A percentile compares a stretch with the other conserved stretches of the same genome.
phyloP scores from a whole-genome alignment of 2,329 filamentous ascomycete species.

The Leptographium flavum region DNA sequence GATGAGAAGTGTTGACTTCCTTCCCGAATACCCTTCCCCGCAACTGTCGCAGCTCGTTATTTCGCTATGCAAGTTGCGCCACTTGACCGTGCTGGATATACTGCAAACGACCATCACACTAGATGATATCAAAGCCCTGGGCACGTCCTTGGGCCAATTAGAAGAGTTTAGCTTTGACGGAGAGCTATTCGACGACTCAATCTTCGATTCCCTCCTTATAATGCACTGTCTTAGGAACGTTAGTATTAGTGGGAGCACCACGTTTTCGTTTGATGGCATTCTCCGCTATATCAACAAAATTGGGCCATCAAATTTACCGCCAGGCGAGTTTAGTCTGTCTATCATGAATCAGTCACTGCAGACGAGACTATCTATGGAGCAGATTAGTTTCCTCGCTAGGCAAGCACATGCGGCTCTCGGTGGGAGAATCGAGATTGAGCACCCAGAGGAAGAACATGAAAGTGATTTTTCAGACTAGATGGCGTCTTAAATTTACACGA shows the following conservation, averaged over 20 bases:
- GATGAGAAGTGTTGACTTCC: conserved; percentile 11
- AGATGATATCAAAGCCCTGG: conserved; percentile 33
- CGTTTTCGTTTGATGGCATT: conserved; percentile 38
- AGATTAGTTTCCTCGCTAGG: conserved; percentile 14
- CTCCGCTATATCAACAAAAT: conserved; percentile 24
- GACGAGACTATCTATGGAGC: conserved; percentile 13
- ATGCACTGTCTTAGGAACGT: conserved; percentile 35
- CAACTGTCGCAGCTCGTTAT: conserved; percentile 19
- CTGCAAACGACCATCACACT: conserved; percentile 34
- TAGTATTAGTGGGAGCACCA: conserved; percentile 37
- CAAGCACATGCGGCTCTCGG: conserved; percentile 15
- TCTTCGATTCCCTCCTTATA: conserved; percentile 21
- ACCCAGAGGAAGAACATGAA: conserved; percentile 23
- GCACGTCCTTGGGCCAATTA: conserved; percentile 28
- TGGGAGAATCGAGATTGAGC: conserved; percentile 20
- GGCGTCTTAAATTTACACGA: too few relatives aligned
- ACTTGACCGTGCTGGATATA: conserved; percentile 38
- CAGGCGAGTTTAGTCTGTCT: conserved; percentile 17
- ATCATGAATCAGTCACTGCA: conserved; percentile 20
- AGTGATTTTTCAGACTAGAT: conserved; percentile 18
- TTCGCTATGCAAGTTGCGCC: conserved; percentile 33
- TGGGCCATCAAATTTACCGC: conserved; percentile 7
- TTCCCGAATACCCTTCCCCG: conserved; percentile 13
- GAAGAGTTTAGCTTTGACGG: conserved; percentile 44
- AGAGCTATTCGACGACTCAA: conserved; percentile 31